Evolutionary conservation across 305 asterid genomes (phyloP), one percentile per base, ranked within the genome.

Genomic region (Petunia hybrid): DNA sequence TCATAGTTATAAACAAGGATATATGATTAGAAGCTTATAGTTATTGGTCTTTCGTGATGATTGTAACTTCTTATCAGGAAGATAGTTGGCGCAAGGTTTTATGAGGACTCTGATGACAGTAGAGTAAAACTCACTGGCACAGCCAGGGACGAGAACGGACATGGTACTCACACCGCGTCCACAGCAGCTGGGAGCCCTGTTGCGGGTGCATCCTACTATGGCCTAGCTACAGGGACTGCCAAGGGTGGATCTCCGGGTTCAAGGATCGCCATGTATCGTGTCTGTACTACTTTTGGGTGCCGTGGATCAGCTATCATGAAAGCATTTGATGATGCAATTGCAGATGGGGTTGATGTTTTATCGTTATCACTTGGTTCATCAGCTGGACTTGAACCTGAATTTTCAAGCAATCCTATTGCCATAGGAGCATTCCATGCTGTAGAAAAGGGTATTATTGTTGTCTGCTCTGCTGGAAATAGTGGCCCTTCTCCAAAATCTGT

Each of bases 321-420:
- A 78, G 98, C 84, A 2, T 87, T 91, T 3, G 97, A 92, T 46
- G 97, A 92, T 78, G 98, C 98, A 1, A 89, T 92, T 5, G 85
- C 82, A 2, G 97, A 92, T 16, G 94, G 91, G 0, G 97, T 94
- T 35, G 93, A 92, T 69, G 89, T 94, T 42, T 12, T 94, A 12
- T 90, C 97, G 6, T 78, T 94, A 0, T 92, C 98, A 1, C 67
- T 91, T 1, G 95, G 94, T 3, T 22, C 85, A 9, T 5, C 83
- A 0, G 87, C 86, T 0, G 92, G 89, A 3, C 4, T 56, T 10
- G 63, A 41, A 8, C 85, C 87, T 0, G 82, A 82, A 14, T 89
- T 91, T 64, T 53, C 76, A 9, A 77, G 62, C 2, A 95, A 93
- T 78, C 90, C 94, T 5, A 86, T 93, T n/a, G n/a, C n/a, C n/a